Evolutionary conservation across 805 yeast species (phyloP).

Genomic region (Metschnikowia drakensbergensis): DNA sequence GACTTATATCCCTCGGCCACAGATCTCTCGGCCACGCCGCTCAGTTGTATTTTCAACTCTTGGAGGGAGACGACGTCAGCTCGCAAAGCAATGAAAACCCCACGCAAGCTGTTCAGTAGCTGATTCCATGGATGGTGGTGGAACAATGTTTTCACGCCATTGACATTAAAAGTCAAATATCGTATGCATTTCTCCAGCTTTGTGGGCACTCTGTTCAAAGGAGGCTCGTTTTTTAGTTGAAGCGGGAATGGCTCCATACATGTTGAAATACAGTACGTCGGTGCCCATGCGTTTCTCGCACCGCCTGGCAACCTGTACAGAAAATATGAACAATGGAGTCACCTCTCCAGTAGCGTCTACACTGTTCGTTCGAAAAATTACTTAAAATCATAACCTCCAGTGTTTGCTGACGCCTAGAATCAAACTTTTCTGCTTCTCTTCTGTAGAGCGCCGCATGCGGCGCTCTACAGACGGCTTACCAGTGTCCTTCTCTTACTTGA

Average conservation of each 20-base stretch:
- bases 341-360: not conserved
- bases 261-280: not conserved
- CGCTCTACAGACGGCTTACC: no score
- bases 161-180: constrained; percentile 75
- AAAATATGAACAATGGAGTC: not conserved
- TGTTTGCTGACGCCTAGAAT: no score
- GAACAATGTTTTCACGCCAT: constrained; percentile 75
- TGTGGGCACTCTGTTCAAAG: constrained; percentile 12
- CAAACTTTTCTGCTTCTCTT: no score
- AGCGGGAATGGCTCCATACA: constrained; percentile 1
- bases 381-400: not conserved
- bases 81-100: constrained; percentile 49
- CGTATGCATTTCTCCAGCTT: constrained; percentile 29
- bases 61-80: constrained; percentile 85
- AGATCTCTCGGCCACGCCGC: constrained; percentile 37
- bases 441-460: no score
- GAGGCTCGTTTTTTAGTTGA: constrained; percentile 5
- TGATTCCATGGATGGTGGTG: constrained; percentile 81
- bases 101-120: constrained; percentile 35
- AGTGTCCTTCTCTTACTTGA: no score
- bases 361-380: not conserved
- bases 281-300: not conserved
- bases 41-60: constrained; percentile 61
- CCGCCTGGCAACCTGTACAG: not conserved
- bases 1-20: constrained; percentile 54